Base-by-base conservation (phyloP, 306 rosid species). In the Rosa persica region DNA sequence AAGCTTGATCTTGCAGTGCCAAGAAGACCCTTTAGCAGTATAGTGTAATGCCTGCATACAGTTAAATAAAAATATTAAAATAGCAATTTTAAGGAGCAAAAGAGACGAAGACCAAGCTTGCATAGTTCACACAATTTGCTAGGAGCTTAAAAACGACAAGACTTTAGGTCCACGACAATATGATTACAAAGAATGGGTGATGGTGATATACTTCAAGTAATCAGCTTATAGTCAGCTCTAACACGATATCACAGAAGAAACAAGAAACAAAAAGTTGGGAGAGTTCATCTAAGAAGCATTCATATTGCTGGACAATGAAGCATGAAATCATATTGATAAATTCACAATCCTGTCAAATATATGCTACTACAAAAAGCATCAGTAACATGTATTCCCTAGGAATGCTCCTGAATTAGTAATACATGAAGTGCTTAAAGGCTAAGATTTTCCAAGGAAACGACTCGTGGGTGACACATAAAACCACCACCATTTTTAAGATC, bases 1-100 rank as follows among this genome's bases (percentile, higher is more conserved):
- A 96, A 85, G 89, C 99, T 96, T 85, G 99, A 96, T 83, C 98
- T 88, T 43, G 97, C 92, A 54, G 99, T 96, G 79, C 97, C 99
- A 58, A 93, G 58, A 81, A 95, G 89, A 81, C 93, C 93, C 79
- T 92, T 96, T 40, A 88, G 87, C 55, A 96, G 78, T 83, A 96
- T 89, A 58, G 88, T 81, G 79, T 42, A 64, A 16, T 94, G 91
- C 86, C 99, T 96, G 93, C 90, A 85, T 20, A 70, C 67, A 82
- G 73, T 75, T 16, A 79, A 74, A 74, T 74, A 48, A 52, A 83
- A 39, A 73, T 73, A 54, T 67, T 68, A 66, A 78, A 69, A 74
- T 48, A 65, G 73, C 61, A 51, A 78, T 72, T 76, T 67, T 17
- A 66, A 25, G 52, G 54, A 74, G 25, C 23, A 36, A 54, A 64